phyloP scores from a whole-genome alignment of 352 stramenopile genomes.

The Phytophthora fragariae region DNA sequence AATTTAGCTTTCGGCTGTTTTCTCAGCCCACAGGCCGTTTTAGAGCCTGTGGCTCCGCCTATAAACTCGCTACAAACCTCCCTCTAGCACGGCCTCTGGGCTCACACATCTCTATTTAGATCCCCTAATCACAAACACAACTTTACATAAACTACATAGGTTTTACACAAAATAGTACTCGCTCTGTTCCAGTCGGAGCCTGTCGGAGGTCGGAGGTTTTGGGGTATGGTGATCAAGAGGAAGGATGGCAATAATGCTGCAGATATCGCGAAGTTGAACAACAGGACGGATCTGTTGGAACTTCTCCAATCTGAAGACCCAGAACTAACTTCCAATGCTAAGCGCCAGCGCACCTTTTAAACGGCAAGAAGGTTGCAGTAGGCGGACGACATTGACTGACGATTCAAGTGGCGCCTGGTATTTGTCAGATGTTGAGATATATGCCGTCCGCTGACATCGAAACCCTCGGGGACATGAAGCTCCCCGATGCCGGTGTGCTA shows the following conservation, averaged over 20 bases:
- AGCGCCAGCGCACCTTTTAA: not conserved
- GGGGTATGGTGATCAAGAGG: not conserved
- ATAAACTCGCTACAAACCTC: too few relatives aligned
- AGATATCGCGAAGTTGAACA: constrained; percentile 14
- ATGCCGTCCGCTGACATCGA: constrained; percentile 33
- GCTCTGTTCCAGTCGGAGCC: too few relatives aligned
- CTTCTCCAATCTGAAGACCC: not conserved
- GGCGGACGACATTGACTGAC: too few relatives aligned
- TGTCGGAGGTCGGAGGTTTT: too few relatives aligned
- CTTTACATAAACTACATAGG: too few relatives aligned
- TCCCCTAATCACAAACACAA: too few relatives aligned
- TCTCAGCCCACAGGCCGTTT: too few relatives aligned
- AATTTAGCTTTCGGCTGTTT: too few relatives aligned
- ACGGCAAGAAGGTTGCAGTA: not conserved
- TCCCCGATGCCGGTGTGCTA: constrained; percentile 18
- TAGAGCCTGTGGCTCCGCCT: too few relatives aligned
- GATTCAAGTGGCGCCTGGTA: not conserved
- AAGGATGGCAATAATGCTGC: not conserved
- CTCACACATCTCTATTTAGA: too few relatives aligned
- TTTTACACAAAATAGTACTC: too few relatives aligned
- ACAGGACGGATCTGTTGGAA: constrained; percentile 13
- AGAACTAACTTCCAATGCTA: not conserved
- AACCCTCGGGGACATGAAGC: constrained; percentile 30
- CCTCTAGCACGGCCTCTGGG: too few relatives aligned
- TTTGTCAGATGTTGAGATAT: not conserved